Base-by-base conservation (phyloP, 2,329 filamentous ascomycete species). In the Colletotrichum scovillei region DNA sequence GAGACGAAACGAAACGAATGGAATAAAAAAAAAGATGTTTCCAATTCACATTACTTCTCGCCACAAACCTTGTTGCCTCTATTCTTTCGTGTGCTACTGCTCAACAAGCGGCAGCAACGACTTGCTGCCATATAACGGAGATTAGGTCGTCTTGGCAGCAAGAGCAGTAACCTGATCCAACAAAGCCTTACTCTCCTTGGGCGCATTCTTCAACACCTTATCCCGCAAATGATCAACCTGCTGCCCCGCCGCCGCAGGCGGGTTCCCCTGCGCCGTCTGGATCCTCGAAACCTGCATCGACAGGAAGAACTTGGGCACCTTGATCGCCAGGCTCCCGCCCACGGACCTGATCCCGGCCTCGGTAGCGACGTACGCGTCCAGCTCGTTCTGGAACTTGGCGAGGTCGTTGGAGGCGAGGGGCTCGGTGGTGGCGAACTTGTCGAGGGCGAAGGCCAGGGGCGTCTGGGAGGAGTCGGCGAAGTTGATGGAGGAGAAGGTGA, bases 241-340 rank as follows among this genome's bases (percentile, higher is more conserved):
- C 77, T 83, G 80, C 9, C 86, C 88, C 0, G 89, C 80, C n/a
- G 82, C 86, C 0, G 84, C 82, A 1, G 88, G 89, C 55, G 85
- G 79, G 64, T 86, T 87, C 0, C 90, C 89, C 81, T 91, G 88
- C 0, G 90, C 90, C 0, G 88, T 89, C 80, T 89, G 84, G 75
- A 91, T 91, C 26, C 89, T 83, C 53, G 87, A 86, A 42, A 91
- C 85, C 80, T 92, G 90, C 79, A 90, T 88, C 72, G 86, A 82
- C 55, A 91, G 79, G 79, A 91, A 91, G 86, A 92, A 92, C 80
- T 91, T 91, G 74, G 90, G 90, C 5, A 88, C 87, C 80, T 91
- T 91, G 81, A 91, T 88, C 2, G 84, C 86, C 22, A 91, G 81
- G 68, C 78, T 84, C 2, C 89, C 89, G 11, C 84, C 86, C 7